These are phyloP conservation scores for Trichoderma polysporum DNA, from an alignment of 2,329 filamentous ascomycete genomes.

Conservation along the genomic window DNA sequence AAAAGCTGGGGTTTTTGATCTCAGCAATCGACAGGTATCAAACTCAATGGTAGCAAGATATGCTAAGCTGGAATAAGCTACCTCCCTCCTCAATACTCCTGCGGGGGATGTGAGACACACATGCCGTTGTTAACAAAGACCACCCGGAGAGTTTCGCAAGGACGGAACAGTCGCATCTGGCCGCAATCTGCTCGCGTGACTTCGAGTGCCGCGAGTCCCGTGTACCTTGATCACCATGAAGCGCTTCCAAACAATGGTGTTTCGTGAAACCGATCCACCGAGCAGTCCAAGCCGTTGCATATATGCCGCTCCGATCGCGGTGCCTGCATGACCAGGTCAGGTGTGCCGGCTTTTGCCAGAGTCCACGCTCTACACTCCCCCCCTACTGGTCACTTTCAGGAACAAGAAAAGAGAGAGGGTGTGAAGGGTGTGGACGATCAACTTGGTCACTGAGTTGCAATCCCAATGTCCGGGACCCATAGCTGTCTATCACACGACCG, in stretches of 20 bases:
- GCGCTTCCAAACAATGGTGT: neutral
- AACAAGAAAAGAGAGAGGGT: neutral
- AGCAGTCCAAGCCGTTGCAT: neutral
- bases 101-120: neutral
- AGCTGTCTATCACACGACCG: conserved; percentile 9
- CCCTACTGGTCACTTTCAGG: conserved; percentile 3
- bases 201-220: neutral
- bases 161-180: neutral
- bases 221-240: conserved; percentile 6
- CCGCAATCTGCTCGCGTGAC: neutral
- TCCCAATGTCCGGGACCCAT: conserved; percentile 2
- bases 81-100: neutral
- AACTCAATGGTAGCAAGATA: neutral
- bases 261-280: conserved; percentile 8
- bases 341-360: neutral
- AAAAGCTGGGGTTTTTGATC: neutral
- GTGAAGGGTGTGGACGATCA: conserved; percentile 5
- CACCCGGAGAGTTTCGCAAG: neutral
- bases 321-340: conserved; percentile 20
- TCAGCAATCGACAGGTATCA: neutral
- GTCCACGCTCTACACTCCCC: neutral
- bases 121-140: neutral
- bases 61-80: neutral
- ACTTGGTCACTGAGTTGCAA: neutral
- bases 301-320: conserved; percentile 12